Conservation (phyloP, 495 filamentous ascomycete species). For the Cercophora newfieldiana region DNA sequence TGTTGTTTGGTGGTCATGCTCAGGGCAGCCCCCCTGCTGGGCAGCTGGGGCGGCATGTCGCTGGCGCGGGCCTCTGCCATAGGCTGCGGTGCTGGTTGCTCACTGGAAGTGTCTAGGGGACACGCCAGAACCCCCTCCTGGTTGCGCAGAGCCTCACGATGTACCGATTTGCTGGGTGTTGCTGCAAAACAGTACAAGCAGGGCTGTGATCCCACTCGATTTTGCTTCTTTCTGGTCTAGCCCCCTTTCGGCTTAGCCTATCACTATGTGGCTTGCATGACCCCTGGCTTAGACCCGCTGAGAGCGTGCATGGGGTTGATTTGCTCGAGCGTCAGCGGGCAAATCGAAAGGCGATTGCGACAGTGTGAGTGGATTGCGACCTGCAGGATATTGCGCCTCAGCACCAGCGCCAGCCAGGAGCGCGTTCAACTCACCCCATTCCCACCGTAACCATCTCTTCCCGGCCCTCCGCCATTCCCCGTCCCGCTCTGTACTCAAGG, state of each 20-base stretch:
- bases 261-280: not conserved
- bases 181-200: not conserved
- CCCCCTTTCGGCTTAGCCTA: not conserved
- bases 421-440: not conserved
- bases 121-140: not conserved
- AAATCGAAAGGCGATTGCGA: not conserved
- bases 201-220: not conserved
- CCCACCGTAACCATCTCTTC: not conserved
- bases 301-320: not conserved
- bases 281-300: not conserved
- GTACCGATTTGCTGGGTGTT: not conserved
- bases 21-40: not conserved
- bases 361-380: not conserved
- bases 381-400: not conserved
- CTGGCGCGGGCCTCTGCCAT: not conserved
- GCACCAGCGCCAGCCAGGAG: not conserved
- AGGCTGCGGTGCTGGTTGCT: not conserved
- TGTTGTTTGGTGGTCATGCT: not conserved
- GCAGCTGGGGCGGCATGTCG: not conserved
- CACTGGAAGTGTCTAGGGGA: not conserved
- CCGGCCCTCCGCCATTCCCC: not conserved
- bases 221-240: not conserved
- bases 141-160: not conserved
- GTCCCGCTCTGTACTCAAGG: not conserved
- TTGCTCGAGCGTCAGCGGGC: not conserved